phyloP scores from a whole-genome alignment of 106 monocot species.

The Dioscorea dumetorum region DNA sequence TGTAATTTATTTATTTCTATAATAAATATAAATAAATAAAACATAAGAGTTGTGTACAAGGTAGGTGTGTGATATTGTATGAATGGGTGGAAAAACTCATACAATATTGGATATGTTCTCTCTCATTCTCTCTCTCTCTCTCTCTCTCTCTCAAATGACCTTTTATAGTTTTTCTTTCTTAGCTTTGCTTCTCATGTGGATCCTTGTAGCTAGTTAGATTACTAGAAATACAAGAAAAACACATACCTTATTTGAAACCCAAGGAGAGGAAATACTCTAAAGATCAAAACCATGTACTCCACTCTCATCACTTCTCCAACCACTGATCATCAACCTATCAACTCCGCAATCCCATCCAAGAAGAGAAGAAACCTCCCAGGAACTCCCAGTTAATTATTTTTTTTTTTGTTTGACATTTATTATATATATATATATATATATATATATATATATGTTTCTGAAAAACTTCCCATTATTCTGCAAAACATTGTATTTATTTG shows the following conservation, averaged over 20 bases:
- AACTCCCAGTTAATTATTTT: neutral
- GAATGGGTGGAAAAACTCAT: slow-evolving; percentile 22
- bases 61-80: slow-evolving; percentile 2
- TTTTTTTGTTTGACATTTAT: neutral
- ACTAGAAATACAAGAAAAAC: too few species aligned
- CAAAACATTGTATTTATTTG: neutral
- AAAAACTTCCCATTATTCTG: too few species aligned
- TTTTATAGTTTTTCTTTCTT: neutral
- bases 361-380: slow-evolving; percentile 13
- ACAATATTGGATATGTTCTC: slow-evolving; percentile 11
- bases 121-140: slow-evolving; percentile 13
- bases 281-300: neutral
- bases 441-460: too few species aligned
- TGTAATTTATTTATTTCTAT: too few species aligned
- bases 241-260: too few species aligned
- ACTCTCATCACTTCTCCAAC: slow-evolving; percentile 17
- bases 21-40: too few species aligned
- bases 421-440: too few species aligned
- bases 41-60: neutral
- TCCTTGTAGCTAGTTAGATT: too few species aligned
- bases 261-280: too few species aligned
- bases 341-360: slow-evolving; percentile 9
- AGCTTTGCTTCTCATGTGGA: too few species aligned
- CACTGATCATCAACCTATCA: slow-evolving; percentile 8
- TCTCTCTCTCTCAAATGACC: neutral